Conservation (phyloP, 2,329 filamentous ascomycete genomes). For the Pestalotiopsis sp. region DNA sequence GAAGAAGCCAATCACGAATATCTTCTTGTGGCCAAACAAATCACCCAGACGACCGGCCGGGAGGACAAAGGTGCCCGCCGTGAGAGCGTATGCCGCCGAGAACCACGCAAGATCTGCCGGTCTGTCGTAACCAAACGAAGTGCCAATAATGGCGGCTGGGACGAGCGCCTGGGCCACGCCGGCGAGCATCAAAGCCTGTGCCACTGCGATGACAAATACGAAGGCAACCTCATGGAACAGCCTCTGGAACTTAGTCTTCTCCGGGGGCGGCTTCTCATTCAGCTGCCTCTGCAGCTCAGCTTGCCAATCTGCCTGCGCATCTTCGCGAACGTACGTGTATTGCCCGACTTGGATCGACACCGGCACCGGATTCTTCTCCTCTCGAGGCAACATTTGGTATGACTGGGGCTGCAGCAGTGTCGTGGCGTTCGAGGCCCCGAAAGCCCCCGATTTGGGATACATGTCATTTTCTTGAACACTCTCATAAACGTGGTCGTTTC, state of each 20-base stretch:
- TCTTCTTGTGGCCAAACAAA: slow-evolving; percentile 50
- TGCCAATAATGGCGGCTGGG: slow-evolving; percentile 40
- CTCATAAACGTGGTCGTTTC: neutral
- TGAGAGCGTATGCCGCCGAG: slow-evolving; percentile 50
- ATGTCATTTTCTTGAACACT: neutral
- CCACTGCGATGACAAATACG: slow-evolving; percentile 2
- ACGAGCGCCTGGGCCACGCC: slow-evolving; percentile 31
- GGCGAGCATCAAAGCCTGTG: slow-evolving; percentile 10
- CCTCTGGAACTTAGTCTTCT: neutral
- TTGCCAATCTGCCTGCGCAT: neutral
- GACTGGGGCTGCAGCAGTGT: neutral
- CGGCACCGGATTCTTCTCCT: neutral
- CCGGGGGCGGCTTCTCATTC: neutral
- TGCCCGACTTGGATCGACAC: slow-evolving; percentile 1
- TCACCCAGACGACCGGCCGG: slow-evolving; percentile 52
- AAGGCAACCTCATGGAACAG: slow-evolving; percentile 3
- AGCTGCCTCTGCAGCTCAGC: neutral
- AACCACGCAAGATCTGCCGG: slow-evolving; percentile 49
- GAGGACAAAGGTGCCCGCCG: slow-evolving; percentile 53
- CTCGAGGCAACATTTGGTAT: neutral
- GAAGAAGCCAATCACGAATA: slow-evolving; percentile 49
- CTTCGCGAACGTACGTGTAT: slow-evolving; percentile 7
- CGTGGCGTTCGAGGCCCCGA: slow-evolving; percentile 4
- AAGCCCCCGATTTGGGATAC: neutral
- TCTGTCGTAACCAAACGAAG: slow-evolving; percentile 40